These are phyloP conservation scores for Nitzschia sp. DNA, from an alignment of 108 stramenopile genomes.

Conservation along the genomic window DNA sequence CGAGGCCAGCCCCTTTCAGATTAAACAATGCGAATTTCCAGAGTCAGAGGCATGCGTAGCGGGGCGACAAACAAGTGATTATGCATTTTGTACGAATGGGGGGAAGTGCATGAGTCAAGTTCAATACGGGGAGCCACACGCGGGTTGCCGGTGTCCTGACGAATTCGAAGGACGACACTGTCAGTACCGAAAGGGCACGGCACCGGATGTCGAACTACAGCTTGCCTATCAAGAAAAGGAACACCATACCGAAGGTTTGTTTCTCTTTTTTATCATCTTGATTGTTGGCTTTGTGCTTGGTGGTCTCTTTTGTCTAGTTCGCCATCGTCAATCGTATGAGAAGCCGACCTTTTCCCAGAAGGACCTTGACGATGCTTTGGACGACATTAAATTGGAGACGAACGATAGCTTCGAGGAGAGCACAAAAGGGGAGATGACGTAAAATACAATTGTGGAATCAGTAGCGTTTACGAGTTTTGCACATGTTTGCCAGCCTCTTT, in stretches of 20 bases:
- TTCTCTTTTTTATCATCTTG: neutral
- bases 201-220: conserved; percentile 16
- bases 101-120: conserved; percentile 49
- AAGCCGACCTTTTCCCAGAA: neutral
- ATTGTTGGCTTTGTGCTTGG: neutral
- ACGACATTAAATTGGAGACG: neutral
- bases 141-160: conserved; percentile 35
- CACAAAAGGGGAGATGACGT: neutral
- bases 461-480: too few relatives aligned
- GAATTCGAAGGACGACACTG: conserved; percentile 38
- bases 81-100: conserved; percentile 67
- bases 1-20: conserved; percentile 28
- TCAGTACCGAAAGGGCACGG: conserved; percentile 25
- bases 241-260: neutral
- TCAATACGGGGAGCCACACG: conserved; percentile 32
- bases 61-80: conserved; percentile 33
- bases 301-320: neutral
- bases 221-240: neutral
- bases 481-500: too few relatives aligned
- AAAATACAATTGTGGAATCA: neutral
- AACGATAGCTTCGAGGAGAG: neutral
- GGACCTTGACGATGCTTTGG: neutral
- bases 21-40: conserved; percentile 46
- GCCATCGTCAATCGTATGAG: neutral
- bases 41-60: conserved; percentile 51